phyloP scores from a whole-genome alignment of 2,329 filamentous ascomycete species.

The Diaporthe longicolla region DNA sequence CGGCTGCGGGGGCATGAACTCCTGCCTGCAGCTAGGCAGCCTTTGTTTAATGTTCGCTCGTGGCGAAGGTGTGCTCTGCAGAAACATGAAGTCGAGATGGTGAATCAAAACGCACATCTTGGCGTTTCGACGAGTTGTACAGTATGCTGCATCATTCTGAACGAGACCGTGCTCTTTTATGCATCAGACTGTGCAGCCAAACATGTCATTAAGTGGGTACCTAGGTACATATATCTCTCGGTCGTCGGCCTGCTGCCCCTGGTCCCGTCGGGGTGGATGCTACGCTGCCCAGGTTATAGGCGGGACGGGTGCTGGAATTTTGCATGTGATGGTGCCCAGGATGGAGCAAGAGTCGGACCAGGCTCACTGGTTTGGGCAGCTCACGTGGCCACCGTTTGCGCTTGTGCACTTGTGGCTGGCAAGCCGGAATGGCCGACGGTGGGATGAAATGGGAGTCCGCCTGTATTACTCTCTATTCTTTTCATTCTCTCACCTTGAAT shows the following conservation, averaged over 20 bases:
- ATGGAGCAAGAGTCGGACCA: not conserved
- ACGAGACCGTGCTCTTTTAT: not conserved
- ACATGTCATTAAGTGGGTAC: constrained; percentile 1
- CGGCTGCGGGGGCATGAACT: not conserved
- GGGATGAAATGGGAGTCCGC: constrained; percentile 11
- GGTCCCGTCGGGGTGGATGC: constrained; percentile 14
- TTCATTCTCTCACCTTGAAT: not conserved
- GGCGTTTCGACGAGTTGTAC: not conserved
- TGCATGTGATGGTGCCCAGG: constrained; percentile 38
- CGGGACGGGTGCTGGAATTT: constrained; percentile 13
- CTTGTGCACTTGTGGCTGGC: constrained; percentile 8
- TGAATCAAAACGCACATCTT: constrained; percentile 63
- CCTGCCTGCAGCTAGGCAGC: not conserved
- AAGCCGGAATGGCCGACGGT: constrained; percentile 30
- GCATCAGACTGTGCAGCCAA: not conserved
- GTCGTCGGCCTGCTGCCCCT: not conserved
- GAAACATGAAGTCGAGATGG: constrained; percentile 63
- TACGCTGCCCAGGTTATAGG: not conserved
- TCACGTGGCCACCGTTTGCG: constrained; percentile 35
- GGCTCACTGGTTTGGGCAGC: not conserved
- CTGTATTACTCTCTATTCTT: not conserved
- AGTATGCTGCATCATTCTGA: not conserved
- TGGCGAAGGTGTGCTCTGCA: constrained; percentile 67
- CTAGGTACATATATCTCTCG: not conserved
- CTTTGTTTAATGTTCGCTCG: constrained; percentile 59